These are phyloP conservation scores for Alectoria sarmentosa DNA, from an alignment of 495 filamentous ascomycete genomes.

Conservation along the genomic window DNA sequence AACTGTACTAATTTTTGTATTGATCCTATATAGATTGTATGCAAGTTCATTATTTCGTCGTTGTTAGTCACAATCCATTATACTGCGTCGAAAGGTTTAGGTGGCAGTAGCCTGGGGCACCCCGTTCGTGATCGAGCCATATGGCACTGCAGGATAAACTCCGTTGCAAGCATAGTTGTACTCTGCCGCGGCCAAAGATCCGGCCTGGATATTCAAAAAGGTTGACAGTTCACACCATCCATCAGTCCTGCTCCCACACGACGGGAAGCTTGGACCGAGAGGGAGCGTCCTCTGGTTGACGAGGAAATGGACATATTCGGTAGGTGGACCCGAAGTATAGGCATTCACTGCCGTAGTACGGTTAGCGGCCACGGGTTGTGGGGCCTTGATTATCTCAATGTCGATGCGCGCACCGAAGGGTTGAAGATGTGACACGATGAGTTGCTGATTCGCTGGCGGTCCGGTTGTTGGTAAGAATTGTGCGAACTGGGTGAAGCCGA, in stretches of 20 bases:
- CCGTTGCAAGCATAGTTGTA: slow-evolving; percentile 51
- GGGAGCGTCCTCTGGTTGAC: slow-evolving; percentile 58
- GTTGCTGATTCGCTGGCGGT: slow-evolving; percentile 36
- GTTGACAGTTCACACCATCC: slow-evolving; percentile 57
- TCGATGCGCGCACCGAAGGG: slow-evolving; percentile 56
- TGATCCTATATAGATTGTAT: not conserved
- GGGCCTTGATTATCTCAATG: slow-evolving; percentile 56
- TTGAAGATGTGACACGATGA: slow-evolving; percentile 49
- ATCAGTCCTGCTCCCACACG: slow-evolving; percentile 52
- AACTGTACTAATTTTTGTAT: not conserved
- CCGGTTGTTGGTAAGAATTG: slow-evolving; percentile 36
- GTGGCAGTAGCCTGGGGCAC: slow-evolving; percentile 25
- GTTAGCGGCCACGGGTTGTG: slow-evolving; percentile 40
- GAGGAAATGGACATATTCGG: slow-evolving; percentile 57
- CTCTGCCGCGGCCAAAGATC: slow-evolving; percentile 38
- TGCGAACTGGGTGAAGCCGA: slow-evolving; percentile 49
- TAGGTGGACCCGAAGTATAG: slow-evolving; percentile 34
- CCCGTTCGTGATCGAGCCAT: slow-evolving; percentile 40
- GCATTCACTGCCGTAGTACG: slow-evolving; percentile 27
- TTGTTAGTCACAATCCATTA: not conserved
- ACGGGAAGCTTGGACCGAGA: slow-evolving; percentile 46
- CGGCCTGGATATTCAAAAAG: slow-evolving; percentile 46
- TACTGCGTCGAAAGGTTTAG: not conserved
- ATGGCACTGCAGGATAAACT: slow-evolving; percentile 35
- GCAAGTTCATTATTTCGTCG: not conserved